Evolutionary conservation across 1,284 basidiomycete genomes (phyloP), one percentile per base, ranked within the genome.

Genomic region (Ceratobasidium sp.): DNA sequence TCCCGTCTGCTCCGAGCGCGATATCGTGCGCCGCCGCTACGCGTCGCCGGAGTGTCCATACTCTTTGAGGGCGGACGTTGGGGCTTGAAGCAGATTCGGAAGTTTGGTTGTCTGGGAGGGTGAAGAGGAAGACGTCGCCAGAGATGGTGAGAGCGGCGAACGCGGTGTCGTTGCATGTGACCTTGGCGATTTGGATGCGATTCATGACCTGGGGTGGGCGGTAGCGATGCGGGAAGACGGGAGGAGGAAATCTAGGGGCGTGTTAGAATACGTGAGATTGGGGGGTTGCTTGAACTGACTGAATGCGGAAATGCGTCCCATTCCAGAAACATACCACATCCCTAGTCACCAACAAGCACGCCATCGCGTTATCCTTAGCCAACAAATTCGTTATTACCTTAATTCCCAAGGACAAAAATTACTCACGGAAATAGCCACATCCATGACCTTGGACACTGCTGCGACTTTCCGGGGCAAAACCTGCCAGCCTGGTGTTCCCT

Each of bases 51-150:
- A 72, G 34, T 9, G 56, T 51, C 69, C 69, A 54, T 1, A 74
- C 48, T 31, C 74, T 68, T 59, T 72, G 69, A 0, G 69, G 69
- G 24, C 58, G 34, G 29, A 72, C 69, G 43, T 49, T 46, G 4
- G 56, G 56, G 19, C 74, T 24, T 19, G 54, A 16, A 9, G 37
- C 53, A 39, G 69, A 49, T n/a, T 66, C 76, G 8, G 81, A 75
- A 29, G 81, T 77, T 0, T 87, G 83, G 80, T 84, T 76, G 80
- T 84, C 29, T 66, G 84, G 84, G 0, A 89, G 82, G 1, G 86
- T 85, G 80, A 98, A 98, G 0, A 92, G 94, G 80, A 96, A 99
- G 0, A 98, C 88, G 80, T 98, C 98, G 27, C 98, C 98, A 74
- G 92, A 91, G 4, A 89, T 88, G 0, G 94, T 93, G 3, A 98